Conservation (phyloP, 331 rosid genomes). For the Phaseolus coccineus region DNA sequence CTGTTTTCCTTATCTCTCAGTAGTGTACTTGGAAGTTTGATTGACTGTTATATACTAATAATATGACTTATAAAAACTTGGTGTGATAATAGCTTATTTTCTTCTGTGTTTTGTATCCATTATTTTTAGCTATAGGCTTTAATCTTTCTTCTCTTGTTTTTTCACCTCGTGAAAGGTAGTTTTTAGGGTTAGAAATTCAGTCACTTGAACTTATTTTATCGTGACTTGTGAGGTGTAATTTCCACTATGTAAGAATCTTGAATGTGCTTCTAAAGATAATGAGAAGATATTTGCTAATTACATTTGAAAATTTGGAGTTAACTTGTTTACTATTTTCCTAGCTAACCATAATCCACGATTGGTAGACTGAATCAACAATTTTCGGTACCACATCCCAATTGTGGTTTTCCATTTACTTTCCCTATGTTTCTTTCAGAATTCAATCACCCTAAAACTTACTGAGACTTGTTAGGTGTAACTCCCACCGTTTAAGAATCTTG, state of each 20-base stretch:
- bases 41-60: constrained; percentile 37
- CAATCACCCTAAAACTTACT: constrained; percentile 17
- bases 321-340: constrained; percentile 31
- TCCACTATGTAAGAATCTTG: constrained; percentile 43
- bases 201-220: constrained; percentile 29
- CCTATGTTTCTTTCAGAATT: constrained; percentile 6
- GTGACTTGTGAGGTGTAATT: constrained; percentile 40
- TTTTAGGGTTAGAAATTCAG: constrained; percentile 35
- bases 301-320: constrained; percentile 42
- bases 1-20: neutral
- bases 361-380: constrained; percentile 5
- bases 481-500: constrained; percentile 43
- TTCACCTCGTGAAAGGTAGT: constrained; percentile 19
- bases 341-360: constrained; percentile 18
- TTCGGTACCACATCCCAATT: neutral
- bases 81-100: constrained; percentile 7
- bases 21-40: constrained; percentile 17
- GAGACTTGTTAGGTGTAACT: constrained; percentile 37
- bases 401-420: constrained; percentile 14
- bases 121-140: constrained; percentile 37
- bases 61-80: constrained; percentile 14
- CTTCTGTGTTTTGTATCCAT: constrained; percentile 33
- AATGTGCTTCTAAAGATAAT: constrained; percentile 33
- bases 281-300: constrained; percentile 40
- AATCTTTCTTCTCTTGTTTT: neutral